A percentile compares a stretch with the other conserved stretches of the same genome.
Evolutionary conservation across 1,284 basidiomycete genomes (phyloP).

Genomic region (Puccinia novopanici): DNA sequence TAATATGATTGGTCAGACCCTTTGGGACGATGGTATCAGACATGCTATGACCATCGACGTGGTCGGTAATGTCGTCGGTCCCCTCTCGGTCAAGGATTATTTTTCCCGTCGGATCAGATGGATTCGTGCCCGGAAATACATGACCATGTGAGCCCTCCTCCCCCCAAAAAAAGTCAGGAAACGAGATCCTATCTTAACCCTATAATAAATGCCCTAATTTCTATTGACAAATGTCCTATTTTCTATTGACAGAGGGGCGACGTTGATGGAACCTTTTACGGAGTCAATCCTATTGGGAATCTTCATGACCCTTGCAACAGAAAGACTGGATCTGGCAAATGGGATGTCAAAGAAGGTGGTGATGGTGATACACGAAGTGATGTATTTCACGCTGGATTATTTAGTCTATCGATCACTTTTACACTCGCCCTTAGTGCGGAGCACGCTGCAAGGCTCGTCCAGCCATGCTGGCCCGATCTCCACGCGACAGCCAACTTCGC

Average conservation of each 20-base stretch:
- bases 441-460: not conserved
- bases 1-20: conserved; percentile 84
- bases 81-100: conserved; percentile 78
- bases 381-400: conserved; percentile 57
- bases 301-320: conserved; percentile 67
- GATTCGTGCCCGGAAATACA: conserved; percentile 90
- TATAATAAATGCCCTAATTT: no score
- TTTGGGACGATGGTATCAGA: conserved; percentile 86
- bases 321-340: conserved; percentile 61
- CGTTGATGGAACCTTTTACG: conserved; percentile 82
- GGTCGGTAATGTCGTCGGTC: conserved; percentile 81
- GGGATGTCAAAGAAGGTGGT: conserved; percentile 49
- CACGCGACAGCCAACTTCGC: conserved; percentile 64
- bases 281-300: conserved; percentile 74
- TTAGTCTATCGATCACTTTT: conserved; percentile 52
- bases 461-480: conserved; percentile 61
- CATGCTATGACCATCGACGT: conserved; percentile 86
- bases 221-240: not conserved
- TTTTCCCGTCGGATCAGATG: conserved; percentile 82
- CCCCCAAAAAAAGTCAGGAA: no score
- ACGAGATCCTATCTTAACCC: no score
- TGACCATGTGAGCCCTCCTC: conserved; percentile 71
- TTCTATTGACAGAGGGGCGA: conserved; percentile 64
- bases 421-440: conserved; percentile 14
- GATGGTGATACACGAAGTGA: conserved; percentile 53